Evolutionary conservation across 2,329 filamentous ascomycete genomes (phyloP).

Genomic region (Gaeumannomyces tritici): DNA sequence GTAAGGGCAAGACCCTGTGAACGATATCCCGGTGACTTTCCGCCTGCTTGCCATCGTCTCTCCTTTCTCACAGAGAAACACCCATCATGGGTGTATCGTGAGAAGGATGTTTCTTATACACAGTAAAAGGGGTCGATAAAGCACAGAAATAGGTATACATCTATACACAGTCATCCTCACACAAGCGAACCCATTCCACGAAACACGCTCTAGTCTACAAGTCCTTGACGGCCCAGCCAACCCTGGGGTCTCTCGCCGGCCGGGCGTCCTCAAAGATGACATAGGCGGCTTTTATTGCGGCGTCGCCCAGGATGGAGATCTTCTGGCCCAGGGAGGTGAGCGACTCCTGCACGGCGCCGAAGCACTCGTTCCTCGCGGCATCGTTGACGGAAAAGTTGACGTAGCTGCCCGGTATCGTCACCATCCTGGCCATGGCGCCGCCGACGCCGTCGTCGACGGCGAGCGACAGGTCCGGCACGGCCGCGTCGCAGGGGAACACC

Average conservation of each 20-base stretch:
- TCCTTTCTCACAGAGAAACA: too few relatives aligned
- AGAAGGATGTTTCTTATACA: too few relatives aligned
- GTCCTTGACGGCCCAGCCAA: background rate
- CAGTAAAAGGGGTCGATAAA: too few relatives aligned
- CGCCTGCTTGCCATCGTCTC: too few relatives aligned
- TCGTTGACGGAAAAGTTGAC: slow-evolving; percentile 38
- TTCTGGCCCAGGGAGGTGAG: slow-evolving; percentile 9
- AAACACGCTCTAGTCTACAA: too few relatives aligned
- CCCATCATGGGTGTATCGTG: too few relatives aligned
- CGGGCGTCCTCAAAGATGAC: slow-evolving; percentile 12
- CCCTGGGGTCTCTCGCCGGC: background rate
- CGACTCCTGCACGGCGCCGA: slow-evolving; percentile 50
- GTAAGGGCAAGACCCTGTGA: too few relatives aligned
- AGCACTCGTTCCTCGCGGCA: slow-evolving; percentile 36
- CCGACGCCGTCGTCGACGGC: slow-evolving; percentile 27
- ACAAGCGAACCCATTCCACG: too few relatives aligned
- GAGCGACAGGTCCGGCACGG: slow-evolving; percentile 39
- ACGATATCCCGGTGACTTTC: too few relatives aligned
- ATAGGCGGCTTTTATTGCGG: slow-evolving; percentile 15
- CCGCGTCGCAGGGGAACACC: slow-evolving; percentile 38
- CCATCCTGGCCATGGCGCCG: slow-evolving; percentile 19
- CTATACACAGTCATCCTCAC: too few relatives aligned
- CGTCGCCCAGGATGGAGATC: slow-evolving; percentile 13
- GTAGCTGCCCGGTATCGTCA: slow-evolving; percentile 38
- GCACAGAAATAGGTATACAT: too few relatives aligned